Percentiles rank a stretch among this genome's conserved stretches.
These are phyloP conservation scores for Trichoderma asperelloides DNA, from an alignment of 495 filamentous ascomycete species.

Conservation along the genomic window DNA sequence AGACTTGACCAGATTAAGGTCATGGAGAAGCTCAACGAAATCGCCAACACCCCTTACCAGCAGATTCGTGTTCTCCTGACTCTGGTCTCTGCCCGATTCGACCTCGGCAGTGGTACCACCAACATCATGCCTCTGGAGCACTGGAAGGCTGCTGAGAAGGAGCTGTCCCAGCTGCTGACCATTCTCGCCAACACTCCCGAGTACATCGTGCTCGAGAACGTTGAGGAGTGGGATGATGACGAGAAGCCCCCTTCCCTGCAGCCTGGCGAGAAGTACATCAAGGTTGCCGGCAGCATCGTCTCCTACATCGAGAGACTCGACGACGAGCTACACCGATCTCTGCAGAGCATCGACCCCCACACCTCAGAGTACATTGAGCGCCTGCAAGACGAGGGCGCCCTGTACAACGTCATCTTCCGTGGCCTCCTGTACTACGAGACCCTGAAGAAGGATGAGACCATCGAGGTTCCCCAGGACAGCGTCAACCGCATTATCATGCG, in stretches of 20 bases:
- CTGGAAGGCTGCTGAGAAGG: slow-evolving; percentile 89
- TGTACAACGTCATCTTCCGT: slow-evolving; percentile 87
- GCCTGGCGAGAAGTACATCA: slow-evolving; percentile 63
- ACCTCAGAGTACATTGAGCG: slow-evolving; percentile 98
- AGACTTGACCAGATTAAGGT: slow-evolving; percentile 86
- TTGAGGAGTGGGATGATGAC: slow-evolving; percentile 98
- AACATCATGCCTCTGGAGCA: slow-evolving; percentile 91
- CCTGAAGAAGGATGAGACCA: slow-evolving; percentile 58
- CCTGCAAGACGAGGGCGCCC: slow-evolving; percentile 77
- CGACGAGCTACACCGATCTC: slow-evolving; percentile 90
- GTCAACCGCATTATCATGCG: slow-evolving; percentile 88
- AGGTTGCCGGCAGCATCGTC: slow-evolving; percentile 86
- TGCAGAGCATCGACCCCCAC: slow-evolving; percentile 96
- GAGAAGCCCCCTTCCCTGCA: slow-evolving; percentile 74
- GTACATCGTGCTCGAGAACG: slow-evolving; percentile 77
- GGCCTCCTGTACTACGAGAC: slow-evolving; percentile 79
- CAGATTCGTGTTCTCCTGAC: slow-evolving; percentile 87
- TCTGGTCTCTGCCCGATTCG: slow-evolving; percentile 88
- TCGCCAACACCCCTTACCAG: slow-evolving; percentile 85
- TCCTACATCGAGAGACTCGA: slow-evolving; percentile 94
- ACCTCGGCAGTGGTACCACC: slow-evolving; percentile 72
- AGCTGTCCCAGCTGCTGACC: slow-evolving; percentile 65
- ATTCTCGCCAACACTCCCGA: slow-evolving; percentile 70
- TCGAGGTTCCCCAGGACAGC: slow-evolving; percentile 69
- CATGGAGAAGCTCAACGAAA: slow-evolving; percentile 92